Evolutionary conservation across 2,329 filamentous ascomycete genomes (phyloP), one percentile per base, ranked within the genome.

Genomic region (Thelonectria blattea): DNA sequence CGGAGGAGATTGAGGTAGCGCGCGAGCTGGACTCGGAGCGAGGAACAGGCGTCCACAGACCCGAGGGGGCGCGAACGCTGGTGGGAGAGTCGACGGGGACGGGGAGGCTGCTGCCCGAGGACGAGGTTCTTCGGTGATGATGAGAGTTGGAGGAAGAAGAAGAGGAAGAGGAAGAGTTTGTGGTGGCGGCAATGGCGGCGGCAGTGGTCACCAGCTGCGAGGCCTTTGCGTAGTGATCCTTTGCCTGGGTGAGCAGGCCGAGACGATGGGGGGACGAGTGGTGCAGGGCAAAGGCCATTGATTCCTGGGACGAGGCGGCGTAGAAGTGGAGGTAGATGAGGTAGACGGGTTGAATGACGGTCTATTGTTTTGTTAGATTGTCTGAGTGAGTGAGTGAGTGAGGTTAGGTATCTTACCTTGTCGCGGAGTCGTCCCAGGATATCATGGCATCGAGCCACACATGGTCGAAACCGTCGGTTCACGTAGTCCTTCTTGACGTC

Each of bases 311-410:
- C n/a, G 79, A 81, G 18, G 85, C 85, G n/a, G 84, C 85, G 62
- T 87, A 88, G 70, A 87, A 87, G 70, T 85, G 81, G 6, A 88
- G 77, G 61, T 85, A 86, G 64, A 87, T 83, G 34, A 86, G 75
- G 67, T 87, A 82, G 7, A 83, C 75, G 2, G 83, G 81, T 68
- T 86, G 82, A 18, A 83, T 74, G 24, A 76, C 70, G 12, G 76
- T 75, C 72, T 73, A 47, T 11, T 15, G 12, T n/a, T 17, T 15
- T 43, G 17, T 43, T 43, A 43, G 34, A n/a, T 27, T 42, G 32
- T 27, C 18, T 27, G 30, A 17, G 24, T 18, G 48, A 2, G 17
- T 6, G 27, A 74, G 22, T 24, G n/a, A n/a, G n/a, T n/a, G n/a
- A n/a, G n/a, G n/a, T n/a, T n/a, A n/a, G n/a, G n/a, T n/a, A n/a